These are phyloP conservation scores for Nicotiana undulata DNA, from an alignment of 257 asterid genomes.

Conservation along the genomic window DNA sequence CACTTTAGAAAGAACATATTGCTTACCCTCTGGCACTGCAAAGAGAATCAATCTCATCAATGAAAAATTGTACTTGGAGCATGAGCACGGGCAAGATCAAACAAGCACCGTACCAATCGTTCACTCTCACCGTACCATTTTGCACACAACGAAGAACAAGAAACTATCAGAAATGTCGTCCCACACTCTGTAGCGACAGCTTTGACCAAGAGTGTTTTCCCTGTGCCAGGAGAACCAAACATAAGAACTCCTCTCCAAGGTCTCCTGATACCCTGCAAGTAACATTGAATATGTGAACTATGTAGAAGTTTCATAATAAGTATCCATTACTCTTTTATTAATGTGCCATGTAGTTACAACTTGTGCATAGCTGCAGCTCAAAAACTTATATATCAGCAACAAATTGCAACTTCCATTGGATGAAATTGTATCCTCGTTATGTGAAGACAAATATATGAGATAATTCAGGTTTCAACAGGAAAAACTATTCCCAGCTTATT, in stretches of 20 bases:
- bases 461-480: no score
- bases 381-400: no score
- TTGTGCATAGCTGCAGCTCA: no score
- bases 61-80: conserved; percentile 96
- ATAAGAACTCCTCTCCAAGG: conserved; percentile 97
- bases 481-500: no score
- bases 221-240: conserved; percentile 98
- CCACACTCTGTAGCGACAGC: conserved; percentile 98
- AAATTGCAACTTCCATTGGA: no score
- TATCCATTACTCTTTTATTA: no score
- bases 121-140: conserved; percentile 98
- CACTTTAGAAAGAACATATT: neutral
- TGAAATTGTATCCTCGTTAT: no score
- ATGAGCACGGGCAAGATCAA: conserved; percentile 87
- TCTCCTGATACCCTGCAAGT: conserved; percentile 83
- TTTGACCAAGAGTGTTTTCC: conserved; percentile 93
- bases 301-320: no score
- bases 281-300: neutral
- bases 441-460: no score
- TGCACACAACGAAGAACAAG: conserved; percentile 81
- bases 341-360: no score
- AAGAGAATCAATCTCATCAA: conserved; percentile 63
- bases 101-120: conserved; percentile 83
- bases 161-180: conserved; percentile 84
- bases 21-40: conserved; percentile 64